Conservation (phyloP, 768 basidiomycete species). For the Gloeostereum incarnatum region DNA sequence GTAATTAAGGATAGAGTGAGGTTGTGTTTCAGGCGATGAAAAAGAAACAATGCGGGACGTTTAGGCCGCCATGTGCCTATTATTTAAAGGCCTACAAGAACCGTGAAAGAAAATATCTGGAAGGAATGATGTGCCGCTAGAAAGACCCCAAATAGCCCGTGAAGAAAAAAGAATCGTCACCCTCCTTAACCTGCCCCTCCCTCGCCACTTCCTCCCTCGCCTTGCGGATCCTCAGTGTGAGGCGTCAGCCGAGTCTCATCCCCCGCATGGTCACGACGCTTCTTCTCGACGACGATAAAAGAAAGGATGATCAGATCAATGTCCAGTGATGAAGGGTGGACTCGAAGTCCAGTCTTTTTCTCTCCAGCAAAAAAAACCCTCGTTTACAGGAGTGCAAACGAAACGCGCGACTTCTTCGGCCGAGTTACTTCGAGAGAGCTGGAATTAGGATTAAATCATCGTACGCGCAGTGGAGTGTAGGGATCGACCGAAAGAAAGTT, state of each 20-base stretch:
- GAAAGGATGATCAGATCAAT: conserved; percentile 45
- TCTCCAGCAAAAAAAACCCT: conserved; percentile 41
- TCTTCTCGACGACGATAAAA: conserved; percentile 48
- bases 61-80: too few species aligned
- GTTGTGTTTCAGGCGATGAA: too few species aligned
- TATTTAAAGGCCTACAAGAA: too few species aligned
- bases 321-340: conserved; percentile 39
- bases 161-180: not conserved
- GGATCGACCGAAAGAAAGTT: not conserved
- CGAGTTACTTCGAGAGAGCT: conserved; percentile 30
- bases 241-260: conserved; percentile 17
- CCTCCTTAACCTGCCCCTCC: conserved; percentile 12
- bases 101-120: too few species aligned
- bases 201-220: conserved; percentile 25
- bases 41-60: too few species aligned
- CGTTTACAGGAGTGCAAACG: conserved; percentile 19
- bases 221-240: conserved; percentile 27
- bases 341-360: conserved; percentile 32
- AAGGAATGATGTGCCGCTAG: not conserved
- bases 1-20: too few species aligned
- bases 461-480: not conserved
- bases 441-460: not conserved
- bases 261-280: conserved; percentile 29
- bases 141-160: not conserved
- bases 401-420: conserved; percentile 34